A percentile compares a stretch with the other conserved stretches of the same genome.
phyloP scores from a whole-genome alignment of 164 flowering plant species.

The Platanus orientalis region DNA sequence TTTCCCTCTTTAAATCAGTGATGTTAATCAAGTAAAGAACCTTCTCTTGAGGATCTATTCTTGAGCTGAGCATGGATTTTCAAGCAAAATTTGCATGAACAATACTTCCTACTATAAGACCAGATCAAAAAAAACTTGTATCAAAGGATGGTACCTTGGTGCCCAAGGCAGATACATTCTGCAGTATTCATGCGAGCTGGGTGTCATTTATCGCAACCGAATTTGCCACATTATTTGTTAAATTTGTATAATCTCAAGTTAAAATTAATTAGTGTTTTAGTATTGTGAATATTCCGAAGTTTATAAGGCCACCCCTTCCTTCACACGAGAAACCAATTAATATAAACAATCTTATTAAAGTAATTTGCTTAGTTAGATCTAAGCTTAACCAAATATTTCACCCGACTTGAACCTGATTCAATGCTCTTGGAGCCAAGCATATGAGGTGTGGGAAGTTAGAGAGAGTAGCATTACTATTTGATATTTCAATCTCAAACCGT shows the following conservation, averaged over 20 bases:
- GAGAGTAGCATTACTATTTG: constrained; percentile 23
- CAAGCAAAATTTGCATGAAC: too few relatives aligned
- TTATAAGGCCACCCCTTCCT: constrained; percentile 23
- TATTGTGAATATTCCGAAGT: constrained; percentile 24
- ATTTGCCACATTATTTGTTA: neutral
- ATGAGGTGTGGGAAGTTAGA: constrained; percentile 19
- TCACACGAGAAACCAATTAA: constrained; percentile 13
- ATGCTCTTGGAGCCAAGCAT: constrained; percentile 28
- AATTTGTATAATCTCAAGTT: neutral
- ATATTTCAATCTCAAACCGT: constrained; percentile 28
- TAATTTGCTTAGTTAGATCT: neutral
- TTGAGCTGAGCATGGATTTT: too few relatives aligned
- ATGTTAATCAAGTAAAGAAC: too few relatives aligned
- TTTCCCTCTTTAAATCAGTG: too few relatives aligned
- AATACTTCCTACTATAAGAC: too few relatives aligned
- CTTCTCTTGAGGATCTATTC: too few relatives aligned
- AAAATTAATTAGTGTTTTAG: constrained; percentile 18
- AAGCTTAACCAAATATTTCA: constrained; percentile 24
- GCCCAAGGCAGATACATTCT: too few relatives aligned
- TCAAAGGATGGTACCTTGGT: too few relatives aligned
- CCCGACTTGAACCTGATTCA: constrained; percentile 20
- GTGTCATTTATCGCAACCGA: neutral
- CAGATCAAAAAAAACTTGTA: too few relatives aligned
- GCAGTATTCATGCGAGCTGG: neutral
- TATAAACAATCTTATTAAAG: constrained; percentile 1